These are phyloP conservation scores for Mucor circinelloides DNA, from an alignment of 371 early-diverging fungal genomes.

Conservation along the genomic window DNA sequence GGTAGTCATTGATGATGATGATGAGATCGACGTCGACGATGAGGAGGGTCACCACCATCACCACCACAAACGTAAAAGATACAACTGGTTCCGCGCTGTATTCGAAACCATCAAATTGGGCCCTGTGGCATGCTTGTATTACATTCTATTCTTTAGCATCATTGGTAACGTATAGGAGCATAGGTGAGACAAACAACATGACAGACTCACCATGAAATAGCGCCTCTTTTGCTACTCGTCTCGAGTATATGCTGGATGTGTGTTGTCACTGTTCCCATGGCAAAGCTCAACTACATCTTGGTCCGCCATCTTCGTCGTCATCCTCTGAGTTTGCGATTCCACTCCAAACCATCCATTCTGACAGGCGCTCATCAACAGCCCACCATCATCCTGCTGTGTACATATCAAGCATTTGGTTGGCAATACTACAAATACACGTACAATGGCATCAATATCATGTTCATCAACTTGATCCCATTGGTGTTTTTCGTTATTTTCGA, in stretches of 20 bases:
- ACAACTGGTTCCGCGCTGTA: constrained; percentile 19
- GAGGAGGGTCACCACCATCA: constrained; percentile 1
- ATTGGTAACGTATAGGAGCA: constrained; percentile 52
- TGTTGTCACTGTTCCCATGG: constrained; percentile 94
- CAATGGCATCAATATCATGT: constrained; percentile 95
- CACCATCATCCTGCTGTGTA: constrained; percentile 73
- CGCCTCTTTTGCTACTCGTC: constrained; percentile 79
- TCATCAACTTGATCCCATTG: constrained; percentile 88
- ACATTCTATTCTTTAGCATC: constrained; percentile 51
- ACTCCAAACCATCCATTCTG: constrained; percentile 55
- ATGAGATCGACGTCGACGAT: constrained; percentile 25
- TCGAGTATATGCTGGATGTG: constrained; percentile 85
- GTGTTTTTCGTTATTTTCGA: constrained; percentile 81
- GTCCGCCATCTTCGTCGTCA: constrained; percentile 76
- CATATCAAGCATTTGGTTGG: constrained; percentile 77
- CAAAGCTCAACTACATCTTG: constrained; percentile 83
- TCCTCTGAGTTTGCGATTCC: constrained; percentile 79
- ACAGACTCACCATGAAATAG: constrained; percentile 23
- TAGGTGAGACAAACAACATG: background rate
- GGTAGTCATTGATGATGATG: constrained; percentile 19
- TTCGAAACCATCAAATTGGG: constrained; percentile 44
- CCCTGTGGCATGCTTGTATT: constrained; percentile 69
- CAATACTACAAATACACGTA: constrained; percentile 93
- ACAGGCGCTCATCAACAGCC: constrained; percentile 40
- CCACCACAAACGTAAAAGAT: constrained; percentile 16